Evolutionary conservation across 257 asterid species (phyloP).

Genomic region (Vinca minor): DNA sequence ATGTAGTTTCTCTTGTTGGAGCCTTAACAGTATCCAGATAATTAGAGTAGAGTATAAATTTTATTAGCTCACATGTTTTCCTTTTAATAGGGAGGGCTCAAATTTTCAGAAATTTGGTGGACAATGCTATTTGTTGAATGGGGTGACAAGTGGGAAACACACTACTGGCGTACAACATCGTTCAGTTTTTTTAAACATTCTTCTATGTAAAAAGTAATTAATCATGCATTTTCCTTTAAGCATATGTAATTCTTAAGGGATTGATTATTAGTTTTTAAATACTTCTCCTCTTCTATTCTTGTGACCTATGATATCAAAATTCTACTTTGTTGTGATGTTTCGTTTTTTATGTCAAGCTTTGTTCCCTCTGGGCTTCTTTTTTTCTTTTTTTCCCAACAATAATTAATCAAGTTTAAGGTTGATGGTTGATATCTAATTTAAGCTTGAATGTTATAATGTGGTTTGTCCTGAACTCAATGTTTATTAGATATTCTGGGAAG

Average conservation of each 20-base stretch:
- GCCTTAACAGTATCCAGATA: slow-evolving; percentile 63
- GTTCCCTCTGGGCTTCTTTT: not conserved
- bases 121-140: not conserved
- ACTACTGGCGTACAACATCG: too few relatives aligned
- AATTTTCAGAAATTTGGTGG: not conserved
- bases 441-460: not conserved
- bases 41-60: too few relatives aligned
- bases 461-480: slow-evolving; percentile 36
- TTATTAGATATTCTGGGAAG: slow-evolving; percentile 74
- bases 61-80: not conserved
- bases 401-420: not conserved
- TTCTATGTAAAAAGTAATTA: not conserved
- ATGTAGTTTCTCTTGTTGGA: slow-evolving; percentile 44
- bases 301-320: not conserved
- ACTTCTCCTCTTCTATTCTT: not conserved
- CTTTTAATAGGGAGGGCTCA: not conserved
- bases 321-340: not conserved
- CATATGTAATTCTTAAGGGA: not conserved
- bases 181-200: not conserved
- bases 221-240: not conserved
- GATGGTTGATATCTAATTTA: not conserved
- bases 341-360: not conserved
- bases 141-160: too few relatives aligned
- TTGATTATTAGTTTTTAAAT: not conserved
- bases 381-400: too few relatives aligned